Percentiles rank a stretch among this genome's conserved stretches.
These are phyloP conservation scores for Falciphora oryzae DNA, from an alignment of 2,329 filamentous ascomycete genomes.

Conservation along the genomic window DNA sequence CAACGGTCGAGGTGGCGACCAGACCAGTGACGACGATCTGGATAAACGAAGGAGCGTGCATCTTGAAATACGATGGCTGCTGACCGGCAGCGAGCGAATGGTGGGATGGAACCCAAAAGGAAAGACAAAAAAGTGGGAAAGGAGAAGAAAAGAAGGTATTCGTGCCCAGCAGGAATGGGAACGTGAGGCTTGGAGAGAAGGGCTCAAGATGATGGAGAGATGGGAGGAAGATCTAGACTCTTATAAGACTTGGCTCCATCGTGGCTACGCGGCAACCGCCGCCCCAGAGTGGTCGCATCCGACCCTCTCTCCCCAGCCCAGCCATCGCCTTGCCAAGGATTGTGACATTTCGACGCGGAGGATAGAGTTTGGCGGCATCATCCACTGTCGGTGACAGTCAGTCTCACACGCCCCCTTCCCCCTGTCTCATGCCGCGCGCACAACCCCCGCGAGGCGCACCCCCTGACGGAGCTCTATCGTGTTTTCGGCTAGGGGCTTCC, in stretches of 20 bases:
- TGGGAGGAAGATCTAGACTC: background rate
- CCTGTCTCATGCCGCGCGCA: background rate
- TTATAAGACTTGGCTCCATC: background rate
- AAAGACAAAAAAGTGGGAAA: constrained; percentile 12
- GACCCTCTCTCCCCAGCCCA: background rate
- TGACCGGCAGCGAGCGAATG: constrained; percentile 24
- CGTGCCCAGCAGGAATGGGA: background rate
- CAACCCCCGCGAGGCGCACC: too few relatives aligned
- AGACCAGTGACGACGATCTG: constrained; percentile 25
- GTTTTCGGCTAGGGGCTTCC: too few relatives aligned
- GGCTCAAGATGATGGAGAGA: background rate
- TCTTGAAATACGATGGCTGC: constrained; percentile 16
- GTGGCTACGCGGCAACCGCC: background rate
- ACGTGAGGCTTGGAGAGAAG: background rate
- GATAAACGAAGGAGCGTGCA: constrained; percentile 25
- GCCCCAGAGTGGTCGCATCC: background rate
- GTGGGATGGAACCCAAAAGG: constrained; percentile 9
- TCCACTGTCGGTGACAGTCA: background rate
- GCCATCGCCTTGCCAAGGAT: too few relatives aligned
- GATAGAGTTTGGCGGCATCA: background rate
- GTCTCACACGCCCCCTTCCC: background rate
- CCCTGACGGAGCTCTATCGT: too few relatives aligned
- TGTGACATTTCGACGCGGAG: background rate
- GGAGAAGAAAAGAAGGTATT: constrained; percentile 1
- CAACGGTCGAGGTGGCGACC: constrained; percentile 24